These are phyloP conservation scores for Ceratocystis variospora DNA, from an alignment of 2,329 filamentous ascomycete species.

Conservation along the genomic window DNA sequence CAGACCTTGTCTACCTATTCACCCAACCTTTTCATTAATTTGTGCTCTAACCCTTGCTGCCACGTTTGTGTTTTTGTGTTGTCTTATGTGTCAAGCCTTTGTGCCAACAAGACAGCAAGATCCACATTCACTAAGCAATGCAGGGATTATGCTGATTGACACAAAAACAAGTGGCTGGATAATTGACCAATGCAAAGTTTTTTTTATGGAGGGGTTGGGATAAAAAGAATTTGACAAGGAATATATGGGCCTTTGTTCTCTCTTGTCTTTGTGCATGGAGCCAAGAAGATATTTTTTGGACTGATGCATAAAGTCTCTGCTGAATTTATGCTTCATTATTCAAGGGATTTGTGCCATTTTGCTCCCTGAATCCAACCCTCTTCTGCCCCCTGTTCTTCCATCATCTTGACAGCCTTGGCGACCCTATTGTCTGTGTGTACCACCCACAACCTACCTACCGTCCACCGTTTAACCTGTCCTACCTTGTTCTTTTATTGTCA, in stretches of 20 bases:
- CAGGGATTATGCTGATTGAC: not conserved
- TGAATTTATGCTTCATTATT: not conserved
- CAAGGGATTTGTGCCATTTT: no score
- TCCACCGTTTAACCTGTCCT: no score
- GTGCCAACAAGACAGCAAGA: not conserved
- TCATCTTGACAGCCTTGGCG: not conserved
- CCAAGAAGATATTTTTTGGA: not conserved
- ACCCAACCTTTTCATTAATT: not conserved
- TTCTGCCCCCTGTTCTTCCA: not conserved
- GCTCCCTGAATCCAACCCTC: no score
- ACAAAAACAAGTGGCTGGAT: conserved; percentile 2
- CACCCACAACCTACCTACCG: no score
- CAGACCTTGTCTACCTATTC: not conserved
- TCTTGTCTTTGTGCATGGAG: not conserved
- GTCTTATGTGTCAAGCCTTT: conserved; percentile 1
- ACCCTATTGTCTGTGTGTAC: not conserved
- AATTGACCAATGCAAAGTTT: not conserved
- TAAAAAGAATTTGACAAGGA: no score
- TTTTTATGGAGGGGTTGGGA: not conserved
- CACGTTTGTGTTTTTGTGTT: not conserved
- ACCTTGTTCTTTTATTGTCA: no score
- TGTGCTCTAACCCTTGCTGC: not conserved
- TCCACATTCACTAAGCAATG: not conserved
- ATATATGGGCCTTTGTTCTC: not conserved
- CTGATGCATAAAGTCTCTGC: not conserved